These are phyloP conservation scores for Linum tenue DNA, from an alignment of 345 rosid species.

Conservation along the genomic window DNA sequence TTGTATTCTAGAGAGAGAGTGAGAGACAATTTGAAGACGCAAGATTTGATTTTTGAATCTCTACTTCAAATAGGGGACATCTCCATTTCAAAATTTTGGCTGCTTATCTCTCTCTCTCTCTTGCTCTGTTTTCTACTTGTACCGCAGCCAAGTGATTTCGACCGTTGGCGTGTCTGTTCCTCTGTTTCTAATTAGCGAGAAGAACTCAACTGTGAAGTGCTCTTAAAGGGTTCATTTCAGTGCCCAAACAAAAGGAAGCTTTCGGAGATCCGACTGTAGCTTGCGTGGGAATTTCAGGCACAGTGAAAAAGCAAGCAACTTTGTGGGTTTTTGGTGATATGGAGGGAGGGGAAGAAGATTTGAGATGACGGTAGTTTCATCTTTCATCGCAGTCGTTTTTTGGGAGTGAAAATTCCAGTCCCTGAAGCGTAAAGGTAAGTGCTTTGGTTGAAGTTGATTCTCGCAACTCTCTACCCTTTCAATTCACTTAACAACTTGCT, in stretches of 20 bases:
- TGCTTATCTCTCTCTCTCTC: neutral
- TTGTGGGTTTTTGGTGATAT: conserved; percentile 14
- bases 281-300: no score
- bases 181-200: neutral
- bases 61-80: no score
- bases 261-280: no score
- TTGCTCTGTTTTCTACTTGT: neutral
- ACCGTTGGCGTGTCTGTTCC: conserved; percentile 20
- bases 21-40: neutral
- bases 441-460: no score
- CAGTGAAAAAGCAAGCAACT: conserved; percentile 2
- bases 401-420: conserved; percentile 20
- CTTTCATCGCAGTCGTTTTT: conserved; percentile 22
- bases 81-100: neutral
- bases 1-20: conserved; percentile 1
- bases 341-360: conserved; percentile 17
- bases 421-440: conserved; percentile 47
- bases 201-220: no score
- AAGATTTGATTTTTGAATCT: conserved; percentile 37
- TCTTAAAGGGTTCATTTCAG: no score
- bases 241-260: no score
- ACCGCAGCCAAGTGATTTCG: neutral
- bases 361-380: conserved; percentile 29
- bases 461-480: conserved; percentile 19
- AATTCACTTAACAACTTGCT: conserved; percentile 15